Base-by-base conservation (phyloP, 2,329 filamentous ascomycete species). In the Endoconidiophora polonica region DNA sequence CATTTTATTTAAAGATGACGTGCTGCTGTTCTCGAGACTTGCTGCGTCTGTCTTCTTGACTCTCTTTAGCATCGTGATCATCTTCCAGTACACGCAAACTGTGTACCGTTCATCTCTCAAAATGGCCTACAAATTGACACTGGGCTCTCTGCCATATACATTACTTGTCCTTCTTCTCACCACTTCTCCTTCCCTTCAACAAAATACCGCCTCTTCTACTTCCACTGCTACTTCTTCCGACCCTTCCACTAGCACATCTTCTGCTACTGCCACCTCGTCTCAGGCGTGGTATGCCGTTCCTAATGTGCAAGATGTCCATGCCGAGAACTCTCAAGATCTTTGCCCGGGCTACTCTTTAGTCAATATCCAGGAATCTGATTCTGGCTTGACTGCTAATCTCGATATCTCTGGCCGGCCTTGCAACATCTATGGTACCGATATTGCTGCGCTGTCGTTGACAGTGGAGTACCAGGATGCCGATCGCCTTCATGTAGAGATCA, bases 351-450 rank as follows among this genome's bases (percentile, higher is more conserved):
- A 86, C 64, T 69, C 60, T 24, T 81, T 80, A 2, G 73, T 70
- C 16, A 76, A 81, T 59, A 68, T 85, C 12, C 61, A 67, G 47
- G 63, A 68, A 46, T 73, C 66, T 0, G 59, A 62, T 36, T 67
- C 66, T 46, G 76, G 76, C 6, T 65, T 91, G 48, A 83, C 75
- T 1, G 86, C 85, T 1, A 72, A 82, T 55, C 68, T 94, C 44
- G 71, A 65, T 2, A 71, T 93, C 9, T 81, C 81, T 5, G 85
- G 84, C 0, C 58, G 68, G 7, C 69, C 80, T 4, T 91, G 86
- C 67, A 83, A 90, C 62, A 74, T 77, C 20, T 93, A 90, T 55
- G 86, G 86, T 0, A 81, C 72, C 5, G 86, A 93, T 59, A 67
- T 93, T 24, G 70, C 79, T 22, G 66, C 72, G 3, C 66, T 93